phyloP scores from a whole-genome alignment of 768 basidiomycete genomes.

The Mycena vitilis region DNA sequence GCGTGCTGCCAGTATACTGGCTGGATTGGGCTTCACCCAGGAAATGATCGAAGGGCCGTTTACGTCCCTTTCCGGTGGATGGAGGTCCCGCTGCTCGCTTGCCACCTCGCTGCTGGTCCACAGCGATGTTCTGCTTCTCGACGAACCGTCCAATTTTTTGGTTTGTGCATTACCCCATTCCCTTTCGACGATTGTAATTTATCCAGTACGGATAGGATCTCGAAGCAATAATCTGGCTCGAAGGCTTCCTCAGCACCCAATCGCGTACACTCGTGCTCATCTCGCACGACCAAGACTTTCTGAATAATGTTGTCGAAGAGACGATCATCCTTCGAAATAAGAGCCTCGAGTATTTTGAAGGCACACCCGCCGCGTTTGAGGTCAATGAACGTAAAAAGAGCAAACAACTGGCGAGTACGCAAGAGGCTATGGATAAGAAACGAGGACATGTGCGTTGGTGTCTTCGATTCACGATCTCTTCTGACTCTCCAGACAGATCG shows the following conservation, averaged over 20 bases:
- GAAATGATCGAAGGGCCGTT: slow-evolving; percentile 53
- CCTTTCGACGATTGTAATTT: too few relatives aligned
- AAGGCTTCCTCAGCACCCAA: slow-evolving; percentile 59
- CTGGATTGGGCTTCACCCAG: slow-evolving; percentile 68
- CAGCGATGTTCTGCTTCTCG: slow-evolving; percentile 67
- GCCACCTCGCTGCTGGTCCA: slow-evolving; percentile 69
- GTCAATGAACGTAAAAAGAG: slow-evolving; percentile 57
- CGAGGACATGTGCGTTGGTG: slow-evolving; percentile 42
- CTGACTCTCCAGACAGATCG: slow-evolving; percentile 49
- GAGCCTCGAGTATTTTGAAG: slow-evolving; percentile 65
- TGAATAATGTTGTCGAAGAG: slow-evolving; percentile 69
- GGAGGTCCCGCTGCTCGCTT: slow-evolving; percentile 70
- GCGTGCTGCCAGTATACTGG: slow-evolving; percentile 63
- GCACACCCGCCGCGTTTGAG: slow-evolving; percentile 65
- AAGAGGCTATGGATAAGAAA: slow-evolving; percentile 59
- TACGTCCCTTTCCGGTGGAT: slow-evolving; percentile 69
- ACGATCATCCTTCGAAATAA: slow-evolving; percentile 68
- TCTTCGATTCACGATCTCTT: not conserved
- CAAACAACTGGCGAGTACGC: slow-evolving; percentile 56
- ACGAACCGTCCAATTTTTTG: slow-evolving; percentile 67
- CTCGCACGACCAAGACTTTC: slow-evolving; percentile 74
- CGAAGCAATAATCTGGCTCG: slow-evolving; percentile 64
- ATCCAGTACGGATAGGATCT: slow-evolving; percentile 49
- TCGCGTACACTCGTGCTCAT: slow-evolving; percentile 67
- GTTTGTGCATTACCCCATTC: not conserved